These are phyloP conservation scores for Suhomyces panamericanus DNA, from an alignment of 1,139 yeast genomes.

Conservation along the genomic window DNA sequence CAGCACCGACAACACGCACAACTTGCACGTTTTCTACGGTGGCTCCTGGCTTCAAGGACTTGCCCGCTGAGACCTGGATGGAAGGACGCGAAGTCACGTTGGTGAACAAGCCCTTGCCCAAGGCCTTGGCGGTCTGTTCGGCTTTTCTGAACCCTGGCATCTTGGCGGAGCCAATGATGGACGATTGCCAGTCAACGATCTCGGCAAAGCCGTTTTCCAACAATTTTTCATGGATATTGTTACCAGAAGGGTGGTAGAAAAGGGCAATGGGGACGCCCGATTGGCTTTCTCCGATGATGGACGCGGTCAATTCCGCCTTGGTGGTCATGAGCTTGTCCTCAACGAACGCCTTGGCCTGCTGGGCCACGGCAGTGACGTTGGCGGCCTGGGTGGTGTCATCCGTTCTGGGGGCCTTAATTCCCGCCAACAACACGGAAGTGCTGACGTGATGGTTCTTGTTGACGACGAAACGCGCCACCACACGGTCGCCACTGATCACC, in stretches of 20 bases:
- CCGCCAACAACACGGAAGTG: slow-evolving; percentile 68
- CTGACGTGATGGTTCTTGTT: slow-evolving; percentile 45
- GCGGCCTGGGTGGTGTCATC: slow-evolving; percentile 43
- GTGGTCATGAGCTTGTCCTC: slow-evolving; percentile 69
- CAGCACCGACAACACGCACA: slow-evolving; percentile 64
- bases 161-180: slow-evolving; percentile 62
- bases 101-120: slow-evolving; percentile 66
- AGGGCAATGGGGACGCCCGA: slow-evolving; percentile 64
- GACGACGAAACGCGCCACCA: slow-evolving; percentile 57
- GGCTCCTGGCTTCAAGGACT: slow-evolving; percentile 43
- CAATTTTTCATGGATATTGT: slow-evolving; percentile 64
- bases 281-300: slow-evolving; percentile 60
- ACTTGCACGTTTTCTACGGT: slow-evolving; percentile 54
- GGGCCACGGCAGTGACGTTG: slow-evolving; percentile 50
- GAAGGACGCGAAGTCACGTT: slow-evolving; percentile 26
- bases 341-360: slow-evolving; percentile 65
- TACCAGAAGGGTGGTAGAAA: slow-evolving; percentile 70
- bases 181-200: slow-evolving; percentile 81
- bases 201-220: slow-evolving; percentile 71
- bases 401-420: slow-evolving; percentile 71
- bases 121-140: slow-evolving; percentile 65
- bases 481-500: slow-evolving; percentile 76
- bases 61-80: slow-evolving; percentile 17
- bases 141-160: slow-evolving; percentile 66
- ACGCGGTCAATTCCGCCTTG: slow-evolving; percentile 50